Evolutionary conservation across 441 rosid species (phyloP), one percentile per base, ranked within the genome.

Genomic region (Jatropha podagrica): DNA sequence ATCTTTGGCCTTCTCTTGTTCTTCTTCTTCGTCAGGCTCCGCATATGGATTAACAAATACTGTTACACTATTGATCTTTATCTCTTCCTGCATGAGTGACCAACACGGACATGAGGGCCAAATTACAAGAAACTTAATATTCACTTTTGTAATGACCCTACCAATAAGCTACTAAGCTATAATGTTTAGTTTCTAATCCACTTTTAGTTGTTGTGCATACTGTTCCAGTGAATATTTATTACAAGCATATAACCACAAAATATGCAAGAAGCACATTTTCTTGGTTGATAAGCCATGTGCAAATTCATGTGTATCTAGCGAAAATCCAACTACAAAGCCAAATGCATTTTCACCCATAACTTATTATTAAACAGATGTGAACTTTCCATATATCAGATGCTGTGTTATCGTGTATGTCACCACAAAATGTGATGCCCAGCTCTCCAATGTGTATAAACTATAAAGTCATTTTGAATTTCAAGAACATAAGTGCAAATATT

Each of bases 31-130:
- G 49, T 96, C 97, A 7, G 82, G 91, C 65, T 96, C 98, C 0
- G 81, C 65, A 86, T 96, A 96, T 10, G 98, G 99, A 86, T 96
- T 92, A 74, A 96, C 93, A 80, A 93, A 93, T 44, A 93, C 86
- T 0, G 89, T 89, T 71, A 88, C 85, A 37, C 85, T 81, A 6
- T 78, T 90, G 74, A 93, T 87, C 87, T 93, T 93, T 55, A 96
- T 90, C 83, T 96, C 98, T 77, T 87, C 98, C 99, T 93, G 89
- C 85, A 83, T 10, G 73, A 64, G 70, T 69, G 55, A 76, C 40
- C 41, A 66, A 65, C 27, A 68, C 17, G 54, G 38, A 72, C 46
- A 72, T 75, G 60, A 71, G 73, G 67, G 65, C 38, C 51, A 2
- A 61, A 65, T 62, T 13, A 20, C 26, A 74, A 58, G 42, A 60